Base-by-base conservation (phyloP, 345 rosid species). In the Hibiscus tridactylites region DNA sequence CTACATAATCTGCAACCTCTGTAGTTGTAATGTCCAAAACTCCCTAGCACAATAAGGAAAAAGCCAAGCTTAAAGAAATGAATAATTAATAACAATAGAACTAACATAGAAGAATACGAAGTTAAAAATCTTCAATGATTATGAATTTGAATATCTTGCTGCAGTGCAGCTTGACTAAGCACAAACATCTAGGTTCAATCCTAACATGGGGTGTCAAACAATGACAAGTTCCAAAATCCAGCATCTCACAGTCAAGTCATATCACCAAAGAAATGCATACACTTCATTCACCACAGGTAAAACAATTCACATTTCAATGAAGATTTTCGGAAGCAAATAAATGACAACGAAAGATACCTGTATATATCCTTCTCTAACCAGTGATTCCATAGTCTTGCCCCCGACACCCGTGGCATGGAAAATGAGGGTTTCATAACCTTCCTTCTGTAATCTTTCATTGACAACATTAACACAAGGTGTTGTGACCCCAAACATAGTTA, bases 361-460 rank as follows among this genome's bases (percentile, higher is more conserved):
- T 67, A 94, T 88, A 74, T 90, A 82, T 9, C 97, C 98, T 79
- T 90, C 83, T 59, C 81, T 78, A 73, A 91, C 91, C 74, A 94
- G 81, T 76, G 88, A 84, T 76, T 94, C 97, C 98, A 94, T 91
- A 10, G 98, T 92, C 77, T 85, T 91, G 65, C 98, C 98, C 49
- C 98, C 98, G 3, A 88, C 84, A 26, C 97, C 98, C 10, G 96
- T 94, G 75, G 98, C 98, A 81, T 94, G 97, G 73, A 94, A 94
- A 77, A 94, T 85, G 74, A 94, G 79, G 35, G 89, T 84, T 83
- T 91, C 98, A n/a, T 80, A 94, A 70, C 91, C 97, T 82, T 88
- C 76, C 73, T 77, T 82, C 6, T 62, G 76, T 83, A 94, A 81
- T 57, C 88, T 83, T 59, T 90, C 87, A 62, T 84, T 85, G 24